Evolutionary conservation across 2,329 filamentous ascomycete species (phyloP), one percentile per base, ranked within the genome.

Genomic region (Orbilia javanica): DNA sequence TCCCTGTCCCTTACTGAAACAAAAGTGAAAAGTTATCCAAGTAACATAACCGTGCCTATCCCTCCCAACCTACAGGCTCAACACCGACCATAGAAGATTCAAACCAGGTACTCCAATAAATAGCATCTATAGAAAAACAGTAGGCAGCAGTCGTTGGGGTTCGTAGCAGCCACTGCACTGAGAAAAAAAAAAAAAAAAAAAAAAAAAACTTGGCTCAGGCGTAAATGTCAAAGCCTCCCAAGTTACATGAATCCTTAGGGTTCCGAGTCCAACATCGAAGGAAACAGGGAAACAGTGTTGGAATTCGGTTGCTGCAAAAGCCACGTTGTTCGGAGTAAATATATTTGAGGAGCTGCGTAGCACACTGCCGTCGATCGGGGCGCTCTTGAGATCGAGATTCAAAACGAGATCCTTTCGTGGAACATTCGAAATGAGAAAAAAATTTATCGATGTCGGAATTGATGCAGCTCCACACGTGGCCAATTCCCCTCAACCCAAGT

Each of bases 281-380:
- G 60, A 48, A 64, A 20, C 39, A 64, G 44, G 42, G 44, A 65
- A 65, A 52, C 29, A 65, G 29, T 22, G 62, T 34, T 39, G 44
- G 44, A 18, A 25, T 50, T 39, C 55, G 31, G 55, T 60, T 60
- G 52, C 34, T 46, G 66, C 52, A 62, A 50, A 36, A 36, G 42
- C 66, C 66, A 70, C 50, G 50, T 68, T 68, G 25, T 25, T 46
- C 65, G 65, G 52, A 70, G 66, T 31, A 31, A 62, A 57, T 46
- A 18, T 46, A 68, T 50, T 22, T 46, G 22, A 44, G n/a, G 42
- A 20, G 42, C n/a, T 18, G 25, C 34, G 25, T 52, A 27, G 22
- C 5, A 53, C 44, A 42, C 55, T 42, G 42, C 25, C 15, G 46
- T 42, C 8, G 20, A 31, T 53, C 50, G 13, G 48, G 0, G 27